Evolutionary conservation across 2,329 filamentous ascomycete species (phyloP).

Genomic region (Ophiocordyceps camponoti-rufipedis): DNA sequence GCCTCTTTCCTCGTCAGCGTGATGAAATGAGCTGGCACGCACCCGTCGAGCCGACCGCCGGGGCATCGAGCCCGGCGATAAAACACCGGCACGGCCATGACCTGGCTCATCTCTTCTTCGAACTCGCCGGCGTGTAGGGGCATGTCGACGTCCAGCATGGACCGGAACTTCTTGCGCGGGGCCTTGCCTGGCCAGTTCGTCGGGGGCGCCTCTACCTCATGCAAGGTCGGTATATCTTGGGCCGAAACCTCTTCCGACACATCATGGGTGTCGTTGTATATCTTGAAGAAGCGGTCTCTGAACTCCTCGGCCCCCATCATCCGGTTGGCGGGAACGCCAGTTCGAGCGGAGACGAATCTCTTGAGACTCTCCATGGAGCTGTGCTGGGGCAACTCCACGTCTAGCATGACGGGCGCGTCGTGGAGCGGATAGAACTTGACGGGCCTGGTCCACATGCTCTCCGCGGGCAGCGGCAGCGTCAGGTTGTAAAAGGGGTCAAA

Average conservation of each 20-base stretch:
- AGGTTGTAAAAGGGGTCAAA: conserved; percentile 96
- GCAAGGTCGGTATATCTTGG: conserved; percentile 49
- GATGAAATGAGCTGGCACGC: conserved; percentile 48
- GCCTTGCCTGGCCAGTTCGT: conserved; percentile 54
- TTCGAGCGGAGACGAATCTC: conserved; percentile 47
- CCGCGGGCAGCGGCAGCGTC: conserved; percentile 75
- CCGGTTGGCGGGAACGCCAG: conserved; percentile 43
- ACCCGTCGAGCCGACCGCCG: conserved; percentile 11
- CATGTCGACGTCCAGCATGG: conserved; percentile 29
- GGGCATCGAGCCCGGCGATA: conserved; percentile 30
- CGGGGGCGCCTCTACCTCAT: conserved; percentile 61
- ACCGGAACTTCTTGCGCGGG: conserved; percentile 25
- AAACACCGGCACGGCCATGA: conserved; percentile 52
- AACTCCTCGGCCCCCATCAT: conserved; percentile 75
- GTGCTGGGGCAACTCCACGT: conserved; percentile 66
- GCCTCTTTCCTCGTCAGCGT: conserved; percentile 57
- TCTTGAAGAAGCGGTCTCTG: conserved; percentile 68
- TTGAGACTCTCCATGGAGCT: conserved; percentile 52
- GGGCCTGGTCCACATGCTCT: conserved; percentile 59
- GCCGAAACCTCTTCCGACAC: conserved; percentile 54
- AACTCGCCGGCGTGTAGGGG: conserved; percentile 28
- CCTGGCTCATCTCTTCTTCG: conserved; percentile 44
- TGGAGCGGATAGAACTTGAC: conserved; percentile 65
- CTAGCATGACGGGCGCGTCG: conserved; percentile 49
- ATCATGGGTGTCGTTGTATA: conserved; percentile 50